These are phyloP conservation scores for Kodamaea arcana DNA, from an alignment of 1,139 yeast species.

Conservation along the genomic window DNA sequence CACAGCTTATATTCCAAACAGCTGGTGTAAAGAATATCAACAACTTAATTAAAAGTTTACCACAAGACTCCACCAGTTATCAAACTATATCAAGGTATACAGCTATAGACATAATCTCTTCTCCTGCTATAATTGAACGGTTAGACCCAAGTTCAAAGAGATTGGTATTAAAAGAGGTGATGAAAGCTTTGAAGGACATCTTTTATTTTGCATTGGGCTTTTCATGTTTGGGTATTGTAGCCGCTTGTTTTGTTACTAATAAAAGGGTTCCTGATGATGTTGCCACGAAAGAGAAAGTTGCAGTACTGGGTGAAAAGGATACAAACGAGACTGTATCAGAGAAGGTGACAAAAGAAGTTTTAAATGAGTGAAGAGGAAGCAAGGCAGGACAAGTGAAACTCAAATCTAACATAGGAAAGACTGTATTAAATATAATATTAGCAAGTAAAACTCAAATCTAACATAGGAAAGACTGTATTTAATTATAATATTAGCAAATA, in stretches of 20 bases:
- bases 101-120: constrained; percentile 20
- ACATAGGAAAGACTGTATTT: no score
- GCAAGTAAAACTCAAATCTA: no score
- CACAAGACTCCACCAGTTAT: constrained; percentile 14
- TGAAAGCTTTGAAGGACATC: constrained; percentile 37
- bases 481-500: no score
- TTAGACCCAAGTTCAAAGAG: constrained; percentile 22
- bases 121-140: constrained; percentile 25
- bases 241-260: constrained; percentile 19
- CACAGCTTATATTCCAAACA: constrained; percentile 43
- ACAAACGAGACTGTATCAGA: no score
- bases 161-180: constrained; percentile 26
- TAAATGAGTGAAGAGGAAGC: no score
- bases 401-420: no score
- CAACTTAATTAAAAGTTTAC: constrained; percentile 13
- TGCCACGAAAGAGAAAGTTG: neutral
- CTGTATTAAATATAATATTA: no score
- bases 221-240: constrained; percentile 19
- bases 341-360: no score
- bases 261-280: constrained; percentile 14
- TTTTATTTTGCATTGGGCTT: constrained; percentile 39
- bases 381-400: no score
- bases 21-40: constrained; percentile 23
- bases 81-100: constrained; percentile 16
- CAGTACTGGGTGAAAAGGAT: no score